Evolutionary conservation across 495 filamentous ascomycete genomes (phyloP), one percentile per base, ranked within the genome.

Genomic region (Lasiosphaeria hispida): DNA sequence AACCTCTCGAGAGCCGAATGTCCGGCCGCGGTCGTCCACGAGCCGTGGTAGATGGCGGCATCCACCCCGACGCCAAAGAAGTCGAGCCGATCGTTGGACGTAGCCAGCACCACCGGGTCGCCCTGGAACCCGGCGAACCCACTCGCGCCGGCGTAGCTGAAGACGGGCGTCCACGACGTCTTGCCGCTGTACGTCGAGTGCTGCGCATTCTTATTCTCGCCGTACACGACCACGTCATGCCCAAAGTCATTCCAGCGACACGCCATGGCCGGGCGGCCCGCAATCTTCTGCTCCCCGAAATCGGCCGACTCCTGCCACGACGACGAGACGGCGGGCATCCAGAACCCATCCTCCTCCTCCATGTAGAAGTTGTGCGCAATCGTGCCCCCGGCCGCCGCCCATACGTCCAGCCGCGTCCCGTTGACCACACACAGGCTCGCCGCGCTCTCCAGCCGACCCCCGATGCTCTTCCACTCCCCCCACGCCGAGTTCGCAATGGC

Each of bases 41-140:
- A 11, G 10, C 41, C 44, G 17, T 57, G 48, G 40, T 57, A 53
- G 53, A 61, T 53, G n/a, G 47, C 36, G 1, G 41, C 35, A 34
- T 57, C 53, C 2, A 7, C 48, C 13, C 43, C 48, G 13, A 61
- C 37, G 40, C 59, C 59, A 11, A 61, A 61, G 48, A 57, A 57
- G 15, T 57, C 53, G 43, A 45, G 4, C 23, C 53, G 19, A 1
- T 53, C 41, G 15, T 36, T 14, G 33, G 14, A 17, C 34, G 48
- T 10, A 1, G 14, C 14, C 34, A 61, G 10, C 15, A 48, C 48
- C 0, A 40, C 17, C 15, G 59, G 59, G 11, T 41, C 41, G 10
- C 59, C 41, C 14, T n/a, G 17, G 36, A 61, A 61, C 10, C 43
- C 55, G 19, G 19, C 55, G 10, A 18, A 40, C 23, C 23, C 23